phyloP scores from a whole-genome alignment of 2,329 filamentous ascomycete species.

The Leptographium procerum region DNA sequence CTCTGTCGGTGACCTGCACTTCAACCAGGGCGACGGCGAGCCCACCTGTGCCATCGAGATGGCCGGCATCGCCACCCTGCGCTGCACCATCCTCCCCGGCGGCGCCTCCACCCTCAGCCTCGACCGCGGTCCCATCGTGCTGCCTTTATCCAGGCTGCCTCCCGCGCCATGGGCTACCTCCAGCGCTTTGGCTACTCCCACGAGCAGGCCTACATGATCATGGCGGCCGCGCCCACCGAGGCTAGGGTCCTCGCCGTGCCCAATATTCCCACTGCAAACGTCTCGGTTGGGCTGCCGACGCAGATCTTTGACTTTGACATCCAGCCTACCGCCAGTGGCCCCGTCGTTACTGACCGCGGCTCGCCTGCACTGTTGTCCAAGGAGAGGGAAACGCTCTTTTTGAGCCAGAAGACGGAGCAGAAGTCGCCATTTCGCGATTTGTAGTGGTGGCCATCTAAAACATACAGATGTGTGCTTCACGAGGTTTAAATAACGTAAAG shows the following conservation, averaged over 20 bases:
- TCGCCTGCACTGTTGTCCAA: not conserved
- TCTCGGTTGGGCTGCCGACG: not conserved
- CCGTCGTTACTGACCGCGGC: not conserved
- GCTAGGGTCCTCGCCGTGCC: not conserved
- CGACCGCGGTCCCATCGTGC: not conserved
- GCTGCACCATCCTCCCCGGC: not conserved
- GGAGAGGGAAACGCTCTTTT: not conserved
- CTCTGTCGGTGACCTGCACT: slow-evolving; percentile 43
- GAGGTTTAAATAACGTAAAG: too few species aligned
- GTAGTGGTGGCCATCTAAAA: too few species aligned
- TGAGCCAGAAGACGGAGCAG: not conserved
- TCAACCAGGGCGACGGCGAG: slow-evolving; percentile 42
- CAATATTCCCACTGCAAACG: not conserved
- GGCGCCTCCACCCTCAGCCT: not conserved
- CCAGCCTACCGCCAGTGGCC: not conserved
- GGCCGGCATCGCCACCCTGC: slow-evolving; percentile 13
- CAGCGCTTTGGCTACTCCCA: not conserved
- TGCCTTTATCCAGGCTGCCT: not conserved
- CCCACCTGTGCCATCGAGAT: slow-evolving; percentile 47
- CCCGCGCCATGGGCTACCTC: not conserved
- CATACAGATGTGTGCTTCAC: too few species aligned
- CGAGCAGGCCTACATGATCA: not conserved
- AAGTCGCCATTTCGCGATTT: not conserved
- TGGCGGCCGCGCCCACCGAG: not conserved
- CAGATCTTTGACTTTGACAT: not conserved